A percentile compares a stretch with the other conserved stretches of the same genome.
Evolutionary conservation across 768 basidiomycete genomes (phyloP).

Genomic region (Boletus huronensis): DNA sequence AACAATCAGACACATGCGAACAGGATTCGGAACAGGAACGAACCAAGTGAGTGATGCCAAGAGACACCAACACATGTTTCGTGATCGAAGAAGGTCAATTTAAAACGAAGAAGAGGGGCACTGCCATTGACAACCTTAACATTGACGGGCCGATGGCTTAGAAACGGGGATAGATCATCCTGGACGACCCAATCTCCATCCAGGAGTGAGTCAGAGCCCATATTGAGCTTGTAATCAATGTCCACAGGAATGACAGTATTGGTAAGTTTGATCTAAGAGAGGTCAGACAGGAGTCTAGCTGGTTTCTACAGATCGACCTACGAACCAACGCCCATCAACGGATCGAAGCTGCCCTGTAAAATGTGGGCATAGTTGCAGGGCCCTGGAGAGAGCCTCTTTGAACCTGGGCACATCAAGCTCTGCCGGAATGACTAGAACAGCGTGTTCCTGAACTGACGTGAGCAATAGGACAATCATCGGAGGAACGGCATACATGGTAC

Average conservation of each 20-base stretch:
- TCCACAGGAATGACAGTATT: slow-evolving; percentile 12
- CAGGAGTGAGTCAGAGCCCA: neutral
- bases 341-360: slow-evolving; percentile 9
- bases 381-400: slow-evolving; percentile 6
- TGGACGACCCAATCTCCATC: slow-evolving; percentile 16
- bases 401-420: slow-evolving; percentile 3
- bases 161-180: slow-evolving; percentile 5
- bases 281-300: neutral
- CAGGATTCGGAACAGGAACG: neutral
- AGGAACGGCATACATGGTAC: slow-evolving; percentile 2
- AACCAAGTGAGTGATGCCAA: slow-evolving; percentile 32
- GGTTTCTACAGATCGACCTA: neutral
- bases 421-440: slow-evolving; percentile 5
- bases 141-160: slow-evolving; percentile 1
- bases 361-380: slow-evolving; percentile 16
- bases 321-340: slow-evolving; percentile 8
- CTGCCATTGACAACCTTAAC: neutral
- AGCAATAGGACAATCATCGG: neutral
- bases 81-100: slow-evolving; percentile 16
- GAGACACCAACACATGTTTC: slow-evolving; percentile 26
- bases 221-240: slow-evolving; percentile 1
- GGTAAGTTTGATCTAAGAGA: slow-evolving; percentile 11
- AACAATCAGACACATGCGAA: neutral
- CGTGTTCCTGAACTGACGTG: neutral
- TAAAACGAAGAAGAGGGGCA: slow-evolving; percentile 18